These are phyloP conservation scores for Platismatia glauca DNA, from an alignment of 495 filamentous ascomycete genomes.

Conservation along the genomic window DNA sequence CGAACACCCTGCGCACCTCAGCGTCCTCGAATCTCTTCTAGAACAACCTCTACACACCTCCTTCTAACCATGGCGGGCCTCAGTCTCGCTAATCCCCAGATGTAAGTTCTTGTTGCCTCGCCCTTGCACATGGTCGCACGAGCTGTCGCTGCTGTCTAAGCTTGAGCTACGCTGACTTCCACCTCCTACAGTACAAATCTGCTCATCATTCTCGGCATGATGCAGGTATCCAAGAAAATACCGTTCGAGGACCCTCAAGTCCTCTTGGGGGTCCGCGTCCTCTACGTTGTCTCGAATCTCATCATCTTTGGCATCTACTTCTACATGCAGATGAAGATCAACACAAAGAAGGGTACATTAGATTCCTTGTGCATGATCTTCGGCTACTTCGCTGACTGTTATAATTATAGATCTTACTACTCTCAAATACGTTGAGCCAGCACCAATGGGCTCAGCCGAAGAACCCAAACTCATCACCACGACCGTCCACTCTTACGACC, in stretches of 20 bases:
- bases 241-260: conserved; percentile 88
- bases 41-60: conserved; percentile 25
- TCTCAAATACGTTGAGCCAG: conserved; percentile 94
- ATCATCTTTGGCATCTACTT: conserved; percentile 78
- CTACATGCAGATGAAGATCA: conserved; percentile 73
- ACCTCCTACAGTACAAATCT: conserved; percentile 63
- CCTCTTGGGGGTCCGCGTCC: conserved; percentile 69
- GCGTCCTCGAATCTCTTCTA: neutral
- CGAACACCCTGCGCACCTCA: neutral
- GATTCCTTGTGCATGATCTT: neutral
- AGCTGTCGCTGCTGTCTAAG: neutral
- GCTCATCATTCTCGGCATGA: conserved; percentile 90
- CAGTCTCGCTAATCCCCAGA: conserved; percentile 9
- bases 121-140: neutral
- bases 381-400: neutral
- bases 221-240: conserved; percentile 94
- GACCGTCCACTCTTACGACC: conserved; percentile 88
- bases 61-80: conserved; percentile 1
- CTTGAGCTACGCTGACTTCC: neutral
- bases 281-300: conserved; percentile 81
- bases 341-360: conserved; percentile 82
- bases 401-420: conserved; percentile 72
- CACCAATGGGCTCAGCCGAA: conserved; percentile 82
- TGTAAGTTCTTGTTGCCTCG: neutral
- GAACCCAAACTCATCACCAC: conserved; percentile 93